These are phyloP conservation scores for Phytopythium oedochilum DNA, from an alignment of 352 stramenopile species.

Conservation along the genomic window DNA sequence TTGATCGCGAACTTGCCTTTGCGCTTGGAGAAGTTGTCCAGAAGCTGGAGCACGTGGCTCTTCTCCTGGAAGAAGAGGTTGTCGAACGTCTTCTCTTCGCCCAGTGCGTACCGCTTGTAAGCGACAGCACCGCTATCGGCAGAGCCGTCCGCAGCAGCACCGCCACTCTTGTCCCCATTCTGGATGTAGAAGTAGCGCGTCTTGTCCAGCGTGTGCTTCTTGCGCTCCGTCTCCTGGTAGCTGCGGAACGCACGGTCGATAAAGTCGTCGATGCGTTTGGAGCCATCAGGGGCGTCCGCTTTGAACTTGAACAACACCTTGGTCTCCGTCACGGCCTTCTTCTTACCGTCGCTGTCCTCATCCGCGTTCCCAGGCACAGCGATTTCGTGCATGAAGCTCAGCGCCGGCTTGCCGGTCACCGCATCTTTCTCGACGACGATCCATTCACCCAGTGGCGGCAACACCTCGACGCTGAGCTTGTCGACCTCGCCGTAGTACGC, in stretches of 20 bases:
- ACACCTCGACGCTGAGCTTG: conserved; percentile 29
- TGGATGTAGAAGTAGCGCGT: conserved; percentile 44
- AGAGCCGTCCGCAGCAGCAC: conserved; percentile 9
- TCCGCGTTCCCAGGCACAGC: too few relatives aligned
- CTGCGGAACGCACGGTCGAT: conserved; percentile 28
- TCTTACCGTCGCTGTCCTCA: conserved; percentile 20
- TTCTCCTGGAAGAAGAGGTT: conserved; percentile 89
- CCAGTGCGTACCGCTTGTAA: conserved; percentile 76
- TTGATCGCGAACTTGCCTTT: conserved; percentile 84
- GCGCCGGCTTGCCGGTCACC: too few relatives aligned
- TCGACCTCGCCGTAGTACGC: conserved; percentile 26
- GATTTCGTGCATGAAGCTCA: conserved; percentile 53
- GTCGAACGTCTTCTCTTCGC: conserved; percentile 85
- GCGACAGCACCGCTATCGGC: conserved; percentile 9
- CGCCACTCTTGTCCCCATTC: conserved; percentile 6
- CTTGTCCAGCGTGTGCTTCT: conserved; percentile 34
- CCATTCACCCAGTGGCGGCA: conserved; percentile 37
- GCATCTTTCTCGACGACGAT: conserved; percentile 35
- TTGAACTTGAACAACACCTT: conserved; percentile 26
- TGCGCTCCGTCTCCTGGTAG: conserved; percentile 31
- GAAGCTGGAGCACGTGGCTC: conserved; percentile 45
- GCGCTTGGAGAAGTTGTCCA: conserved; percentile 72
- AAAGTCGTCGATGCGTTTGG: conserved; percentile 36
- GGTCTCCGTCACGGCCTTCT: conserved; percentile 16
- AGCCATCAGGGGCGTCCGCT: too few relatives aligned